phyloP scores from a whole-genome alignment of 495 filamentous ascomycete species.

The Aspergillus olivimuriae region DNA sequence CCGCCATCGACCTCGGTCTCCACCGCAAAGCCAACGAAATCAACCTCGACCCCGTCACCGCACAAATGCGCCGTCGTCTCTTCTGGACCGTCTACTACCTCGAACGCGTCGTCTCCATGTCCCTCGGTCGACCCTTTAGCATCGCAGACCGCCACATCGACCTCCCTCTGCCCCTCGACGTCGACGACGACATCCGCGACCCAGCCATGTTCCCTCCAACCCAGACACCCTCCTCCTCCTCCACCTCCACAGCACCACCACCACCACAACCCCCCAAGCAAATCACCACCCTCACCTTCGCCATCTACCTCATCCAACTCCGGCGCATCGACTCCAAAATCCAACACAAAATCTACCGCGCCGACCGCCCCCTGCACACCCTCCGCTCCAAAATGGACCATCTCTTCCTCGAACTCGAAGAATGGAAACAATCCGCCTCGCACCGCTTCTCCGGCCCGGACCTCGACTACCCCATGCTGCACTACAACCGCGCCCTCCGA shows the following conservation, averaged over 20 bases:
- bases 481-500: conserved; percentile 46
- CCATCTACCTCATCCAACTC: conserved; percentile 44
- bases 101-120: conserved; percentile 45
- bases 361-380: conserved; percentile 40
- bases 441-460: conserved; percentile 32
- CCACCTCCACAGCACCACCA: conserved; percentile 13
- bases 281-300: conserved; percentile 40
- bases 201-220: conserved; percentile 25
- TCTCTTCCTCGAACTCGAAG: conserved; percentile 43
- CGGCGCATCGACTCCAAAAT: conserved; percentile 48
- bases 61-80: conserved; percentile 42
- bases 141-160: conserved; percentile 50
- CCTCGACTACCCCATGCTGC: conserved; percentile 45
- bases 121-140: conserved; percentile 45
- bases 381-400: conserved; percentile 44
- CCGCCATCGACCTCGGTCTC: conserved; percentile 46
- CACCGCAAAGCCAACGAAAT: conserved; percentile 44
- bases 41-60: conserved; percentile 39
- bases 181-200: conserved; percentile 43
- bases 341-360: conserved; percentile 49
- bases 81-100: conserved; percentile 52
- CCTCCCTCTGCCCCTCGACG: conserved; percentile 40
- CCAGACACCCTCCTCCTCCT: too few species aligned
- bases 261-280: conserved; percentile 25
- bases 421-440: conserved; percentile 43